phyloP scores from a whole-genome alignment of 441 rosid species.

The Manihot esculenta region DNA sequence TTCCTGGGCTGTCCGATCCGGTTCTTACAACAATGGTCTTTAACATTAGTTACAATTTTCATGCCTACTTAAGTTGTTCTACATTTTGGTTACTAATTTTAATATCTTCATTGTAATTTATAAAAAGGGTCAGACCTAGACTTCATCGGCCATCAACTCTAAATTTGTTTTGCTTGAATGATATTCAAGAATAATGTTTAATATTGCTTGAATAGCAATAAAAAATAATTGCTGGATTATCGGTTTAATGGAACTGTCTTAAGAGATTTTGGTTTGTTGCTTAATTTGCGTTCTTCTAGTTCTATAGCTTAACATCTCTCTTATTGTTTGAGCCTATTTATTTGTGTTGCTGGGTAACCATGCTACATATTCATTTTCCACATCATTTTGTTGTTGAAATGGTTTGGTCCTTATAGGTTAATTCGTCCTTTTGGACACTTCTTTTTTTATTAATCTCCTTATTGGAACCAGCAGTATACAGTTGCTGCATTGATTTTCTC shows the following conservation, averaged over 20 bases:
- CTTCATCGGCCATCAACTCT: slow-evolving; percentile 9
- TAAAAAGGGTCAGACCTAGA: slow-evolving; percentile 2
- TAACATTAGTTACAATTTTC: slow-evolving; percentile 6
- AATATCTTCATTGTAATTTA: background rate
- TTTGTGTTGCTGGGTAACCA: background rate
- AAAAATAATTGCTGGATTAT: too few relatives aligned
- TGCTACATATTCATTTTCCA: background rate
- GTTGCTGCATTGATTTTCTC: background rate
- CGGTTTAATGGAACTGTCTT: too few relatives aligned
- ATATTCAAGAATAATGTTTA: background rate
- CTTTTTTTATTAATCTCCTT: background rate
- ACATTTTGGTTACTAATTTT: background rate
- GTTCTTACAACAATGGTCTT: background rate
- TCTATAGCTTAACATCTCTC: background rate
- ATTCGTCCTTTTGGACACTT: background rate
- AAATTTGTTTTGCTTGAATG: slow-evolving; percentile 11
- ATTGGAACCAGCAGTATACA: background rate
- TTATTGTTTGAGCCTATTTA: background rate
- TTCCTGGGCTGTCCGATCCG: too few relatives aligned
- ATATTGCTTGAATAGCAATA: background rate
- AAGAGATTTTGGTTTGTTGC: background rate
- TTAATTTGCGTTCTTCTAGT: background rate
- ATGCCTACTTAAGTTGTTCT: background rate
- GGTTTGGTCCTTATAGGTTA: background rate
- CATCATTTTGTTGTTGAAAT: background rate